A percentile compares a stretch with the other conserved stretches of the same genome.
phyloP scores from a whole-genome alignment of 116 monocot genomes.

The Thalassia testudinum region DNA sequence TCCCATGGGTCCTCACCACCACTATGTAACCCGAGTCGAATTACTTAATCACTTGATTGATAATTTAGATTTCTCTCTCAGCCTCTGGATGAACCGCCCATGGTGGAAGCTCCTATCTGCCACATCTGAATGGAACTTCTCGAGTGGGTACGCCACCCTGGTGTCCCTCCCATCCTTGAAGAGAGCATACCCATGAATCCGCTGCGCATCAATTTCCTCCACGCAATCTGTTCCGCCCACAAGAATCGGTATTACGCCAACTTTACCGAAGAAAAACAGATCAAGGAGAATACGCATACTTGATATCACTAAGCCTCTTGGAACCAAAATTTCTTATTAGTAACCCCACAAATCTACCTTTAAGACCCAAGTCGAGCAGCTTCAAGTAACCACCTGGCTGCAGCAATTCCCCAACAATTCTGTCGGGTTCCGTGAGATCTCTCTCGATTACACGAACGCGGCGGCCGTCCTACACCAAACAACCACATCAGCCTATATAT shows the following conservation, averaged over 20 bases:
- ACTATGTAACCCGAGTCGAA: too few relatives aligned
- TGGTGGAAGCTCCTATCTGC: conserved; percentile 85
- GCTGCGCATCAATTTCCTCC: conserved; percentile 85
- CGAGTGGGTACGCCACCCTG: conserved; percentile 63
- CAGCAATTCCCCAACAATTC: conserved; percentile 88
- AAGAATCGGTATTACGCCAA: background rate
- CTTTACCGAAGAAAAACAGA: background rate
- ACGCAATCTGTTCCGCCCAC: conserved; percentile 68
- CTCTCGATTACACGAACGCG: conserved; percentile 87
- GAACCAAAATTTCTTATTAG: too few relatives aligned
- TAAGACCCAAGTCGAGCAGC: conserved; percentile 75
- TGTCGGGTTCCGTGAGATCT: conserved; percentile 83
- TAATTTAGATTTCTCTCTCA: conserved; percentile 60
- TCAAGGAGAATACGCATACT: background rate
- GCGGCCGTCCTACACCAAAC: conserved; percentile 54
- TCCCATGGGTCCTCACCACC: too few relatives aligned
- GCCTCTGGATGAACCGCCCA: conserved; percentile 76
- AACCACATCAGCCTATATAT: background rate
- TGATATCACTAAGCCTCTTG: too few relatives aligned
- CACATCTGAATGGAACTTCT: conserved; percentile 57
- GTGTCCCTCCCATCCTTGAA: conserved; percentile 78
- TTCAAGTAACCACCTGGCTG: conserved; percentile 93
- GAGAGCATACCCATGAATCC: conserved; percentile 67
- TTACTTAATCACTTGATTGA: too few relatives aligned
- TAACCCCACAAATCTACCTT: conserved; percentile 48